Evolutionary conservation across 2,329 filamentous ascomycete species (phyloP).

Genomic region (Colletotrichum orbiculare): DNA sequence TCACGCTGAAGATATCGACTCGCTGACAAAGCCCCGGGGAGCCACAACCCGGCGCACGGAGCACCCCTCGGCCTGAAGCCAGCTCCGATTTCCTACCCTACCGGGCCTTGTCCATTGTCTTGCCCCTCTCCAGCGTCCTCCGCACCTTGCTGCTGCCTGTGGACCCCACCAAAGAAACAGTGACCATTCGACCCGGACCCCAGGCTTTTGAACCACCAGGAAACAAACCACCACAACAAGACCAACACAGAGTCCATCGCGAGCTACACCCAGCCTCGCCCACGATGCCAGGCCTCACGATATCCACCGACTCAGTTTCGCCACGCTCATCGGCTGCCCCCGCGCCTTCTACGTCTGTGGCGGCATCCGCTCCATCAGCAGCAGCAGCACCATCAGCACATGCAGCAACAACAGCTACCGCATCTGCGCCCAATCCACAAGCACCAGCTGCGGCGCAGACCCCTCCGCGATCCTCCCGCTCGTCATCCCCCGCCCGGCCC

Average conservation of each 20-base stretch:
- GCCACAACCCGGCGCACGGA: slow-evolving; percentile 14
- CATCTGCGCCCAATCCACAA: slow-evolving; percentile 19
- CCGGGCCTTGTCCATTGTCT: slow-evolving; percentile 7
- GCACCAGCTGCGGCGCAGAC: slow-evolving; percentile 23
- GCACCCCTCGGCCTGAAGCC: slow-evolving; percentile 17
- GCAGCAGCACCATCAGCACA: slow-evolving; percentile 17
- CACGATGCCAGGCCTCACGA: slow-evolving; percentile 46
- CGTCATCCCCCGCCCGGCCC: slow-evolving; percentile 59
- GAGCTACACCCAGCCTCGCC: slow-evolving; percentile 22
- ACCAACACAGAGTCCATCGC: slow-evolving; percentile 1
- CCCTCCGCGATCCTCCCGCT: slow-evolving; percentile 41
- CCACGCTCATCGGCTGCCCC: slow-evolving; percentile 39
- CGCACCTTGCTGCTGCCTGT: neutral
- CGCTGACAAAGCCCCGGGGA: slow-evolving; percentile 18
- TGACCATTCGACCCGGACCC: slow-evolving; percentile 5
- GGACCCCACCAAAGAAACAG: slow-evolving; percentile 30
- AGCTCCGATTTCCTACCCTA: neutral
- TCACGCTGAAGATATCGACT: neutral
- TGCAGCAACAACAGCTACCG: slow-evolving; percentile 19
- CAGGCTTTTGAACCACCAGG: neutral
- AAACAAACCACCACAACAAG: slow-evolving; percentile 10
- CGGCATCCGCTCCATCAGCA: slow-evolving; percentile 3
- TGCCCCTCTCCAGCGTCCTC: slow-evolving; percentile 1
- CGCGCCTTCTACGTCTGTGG: slow-evolving; percentile 11
- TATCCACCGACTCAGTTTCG: slow-evolving; percentile 40